A percentile compares a stretch with the other conserved stretches of the same genome.
phyloP scores from a whole-genome alignment of 208 protist genomes.

The Trypanosoma avium region DNA sequence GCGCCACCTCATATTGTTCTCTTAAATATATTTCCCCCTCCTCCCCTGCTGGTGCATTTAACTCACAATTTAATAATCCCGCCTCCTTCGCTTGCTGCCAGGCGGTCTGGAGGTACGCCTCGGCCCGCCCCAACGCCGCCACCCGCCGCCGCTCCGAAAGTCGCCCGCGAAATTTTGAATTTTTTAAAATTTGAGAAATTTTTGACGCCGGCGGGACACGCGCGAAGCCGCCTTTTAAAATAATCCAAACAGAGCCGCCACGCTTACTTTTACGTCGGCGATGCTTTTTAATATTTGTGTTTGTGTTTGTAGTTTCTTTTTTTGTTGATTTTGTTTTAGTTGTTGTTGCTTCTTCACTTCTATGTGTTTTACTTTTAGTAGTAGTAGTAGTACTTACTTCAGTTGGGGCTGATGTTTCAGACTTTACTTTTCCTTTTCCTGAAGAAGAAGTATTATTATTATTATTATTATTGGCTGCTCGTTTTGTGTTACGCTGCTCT shows the following conservation, averaged over 20 bases:
- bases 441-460: too few species aligned
- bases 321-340: constrained; percentile 18
- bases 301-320: constrained; percentile 29
- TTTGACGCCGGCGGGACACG: constrained; percentile 33
- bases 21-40: constrained; percentile 68
- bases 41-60: constrained; percentile 25
- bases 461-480: neutral
- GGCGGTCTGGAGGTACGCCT: constrained; percentile 70
- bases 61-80: constrained; percentile 31
- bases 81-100: constrained; percentile 63
- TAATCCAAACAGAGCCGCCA: constrained; percentile 75
- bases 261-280: constrained; percentile 16
- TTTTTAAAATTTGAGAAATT: constrained; percentile 1
- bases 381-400: too few species aligned
- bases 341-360: constrained; percentile 12
- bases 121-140: constrained; percentile 47
- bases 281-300: too few species aligned
- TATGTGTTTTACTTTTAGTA: neutral
- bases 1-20: constrained; percentile 71
- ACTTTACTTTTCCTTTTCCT: too few species aligned
- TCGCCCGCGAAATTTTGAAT: constrained; percentile 26
- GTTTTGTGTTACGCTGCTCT: constrained; percentile 34
- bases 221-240: constrained; percentile 78
- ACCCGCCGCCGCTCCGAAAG: constrained; percentile 49
- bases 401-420: too few species aligned